Conservation (phyloP, 371 early-diverging fungal genomes). For the Actinomucor elegans region DNA sequence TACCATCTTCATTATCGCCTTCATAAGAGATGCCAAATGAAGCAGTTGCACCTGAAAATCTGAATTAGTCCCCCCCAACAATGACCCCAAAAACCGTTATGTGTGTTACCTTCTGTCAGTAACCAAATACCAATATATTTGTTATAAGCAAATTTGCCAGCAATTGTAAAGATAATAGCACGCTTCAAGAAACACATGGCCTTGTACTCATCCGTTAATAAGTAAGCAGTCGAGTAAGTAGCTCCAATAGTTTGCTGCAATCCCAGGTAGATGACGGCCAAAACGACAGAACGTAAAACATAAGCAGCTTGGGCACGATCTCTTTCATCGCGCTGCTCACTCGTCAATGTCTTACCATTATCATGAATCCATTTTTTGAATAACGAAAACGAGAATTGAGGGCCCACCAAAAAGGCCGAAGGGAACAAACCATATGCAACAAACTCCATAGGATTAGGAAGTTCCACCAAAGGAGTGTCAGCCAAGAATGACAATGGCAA, state of each 20-base stretch:
- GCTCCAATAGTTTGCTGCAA: slow-evolving; percentile 52
- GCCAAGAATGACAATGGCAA: slow-evolving; percentile 39
- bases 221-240: slow-evolving; percentile 46
- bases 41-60: slow-evolving; percentile 49
- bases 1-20: slow-evolving; percentile 52
- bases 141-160: slow-evolving; percentile 60
- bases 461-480: slow-evolving; percentile 34
- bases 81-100: slow-evolving; percentile 8
- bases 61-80: slow-evolving; percentile 4
- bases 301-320: slow-evolving; percentile 43
- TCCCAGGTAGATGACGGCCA: slow-evolving; percentile 54
- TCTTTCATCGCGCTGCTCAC: slow-evolving; percentile 33
- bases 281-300: slow-evolving; percentile 44
- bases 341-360: slow-evolving; percentile 2
- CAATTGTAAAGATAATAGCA: slow-evolving; percentile 44
- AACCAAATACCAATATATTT: slow-evolving; percentile 77
- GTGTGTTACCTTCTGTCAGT: slow-evolving; percentile 57
- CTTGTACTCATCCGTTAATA: slow-evolving; percentile 54
- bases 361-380: slow-evolving; percentile 53
- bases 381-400: slow-evolving; percentile 71
- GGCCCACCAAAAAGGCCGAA: slow-evolving; percentile 69
- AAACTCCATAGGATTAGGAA: slow-evolving; percentile 55
- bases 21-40: slow-evolving; percentile 67
- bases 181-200: slow-evolving; percentile 39
- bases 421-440: slow-evolving; percentile 65